Conservation (phyloP, 1,284 basidiomycete species). For the Apiotrichum porosum region DNA sequence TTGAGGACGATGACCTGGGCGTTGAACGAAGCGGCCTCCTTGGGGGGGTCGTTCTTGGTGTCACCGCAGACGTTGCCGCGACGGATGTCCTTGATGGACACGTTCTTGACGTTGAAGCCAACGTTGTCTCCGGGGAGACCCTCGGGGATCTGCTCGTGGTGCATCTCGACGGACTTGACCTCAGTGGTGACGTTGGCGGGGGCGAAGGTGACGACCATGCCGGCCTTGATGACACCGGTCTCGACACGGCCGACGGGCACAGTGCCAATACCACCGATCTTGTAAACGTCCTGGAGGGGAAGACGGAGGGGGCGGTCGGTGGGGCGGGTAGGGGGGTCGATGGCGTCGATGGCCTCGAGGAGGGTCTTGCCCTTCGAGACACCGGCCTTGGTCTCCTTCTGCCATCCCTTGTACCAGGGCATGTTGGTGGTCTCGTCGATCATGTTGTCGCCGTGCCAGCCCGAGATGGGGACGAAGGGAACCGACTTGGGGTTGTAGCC, state of each 20-base stretch:
- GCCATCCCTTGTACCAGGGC: constrained; percentile 99
- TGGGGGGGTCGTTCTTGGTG: constrained; percentile 99
- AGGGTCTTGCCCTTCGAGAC: constrained; percentile 95
- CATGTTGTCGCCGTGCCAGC: constrained; percentile 99
- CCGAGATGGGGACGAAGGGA: constrained; percentile 98
- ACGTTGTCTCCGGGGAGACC: constrained; percentile 97
- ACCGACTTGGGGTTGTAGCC: constrained; percentile 99
- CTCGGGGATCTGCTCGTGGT: constrained; percentile 97
- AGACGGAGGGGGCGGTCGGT: constrained; percentile 99
- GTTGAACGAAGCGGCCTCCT: constrained; percentile 99
- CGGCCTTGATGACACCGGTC: constrained; percentile 99
- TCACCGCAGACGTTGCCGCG: constrained; percentile 98
- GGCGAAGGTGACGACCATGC: constrained; percentile 97
- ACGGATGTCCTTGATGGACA: constrained; percentile 99
- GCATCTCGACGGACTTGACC: constrained; percentile 90
- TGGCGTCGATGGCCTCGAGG: constrained; percentile 98
- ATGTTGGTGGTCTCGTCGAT: constrained; percentile 96
- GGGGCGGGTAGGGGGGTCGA: constrained; percentile 93
- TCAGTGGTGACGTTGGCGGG: constrained; percentile 83
- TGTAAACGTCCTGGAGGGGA: constrained; percentile 99
- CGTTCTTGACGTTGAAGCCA: constrained; percentile 76
- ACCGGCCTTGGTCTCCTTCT: constrained; percentile 91
- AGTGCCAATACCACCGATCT: constrained; percentile 99
- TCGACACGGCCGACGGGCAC: constrained; percentile 99
- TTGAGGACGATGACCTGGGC: constrained; percentile 99